Evolutionary conservation across 2,329 filamentous ascomycete genomes (phyloP), one percentile per base, ranked within the genome.

Genomic region (Fusarium acutatum): DNA sequence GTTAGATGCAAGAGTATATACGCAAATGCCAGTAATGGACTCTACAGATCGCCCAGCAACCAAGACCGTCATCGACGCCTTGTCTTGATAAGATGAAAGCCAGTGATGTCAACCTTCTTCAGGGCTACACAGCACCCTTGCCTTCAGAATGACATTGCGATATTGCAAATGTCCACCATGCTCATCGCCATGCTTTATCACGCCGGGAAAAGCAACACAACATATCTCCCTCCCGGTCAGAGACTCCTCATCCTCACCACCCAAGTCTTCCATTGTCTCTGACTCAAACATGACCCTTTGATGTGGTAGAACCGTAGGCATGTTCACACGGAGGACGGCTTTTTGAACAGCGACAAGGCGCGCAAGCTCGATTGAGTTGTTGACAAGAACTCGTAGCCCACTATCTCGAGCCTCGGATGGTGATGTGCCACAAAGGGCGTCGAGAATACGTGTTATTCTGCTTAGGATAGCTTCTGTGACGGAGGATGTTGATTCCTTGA

Each of bases 161-260:
- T 89, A 87, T 76, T 92, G 87, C 75, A 88, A 80, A 70, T 90
- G 87, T 43, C 87, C 86, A 30, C 91, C 91, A 69, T 86, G 88
- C 81, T 92, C 90, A 79, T 92, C 90, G 11, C 91, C 91, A 28
- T 85, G 82, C 82, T 93, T 93, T 64, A 90, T 83, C 28, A 93
- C 85, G 12, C 88, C 88, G 3, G 91, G 91, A 63, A 92, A 93
- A 5, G 88, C 88, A 28, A 91, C 87, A 79, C 90, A 93, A 64
- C 83, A 84, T 40, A 93, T 86, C 60, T 90, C 86, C 58, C 89
- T 83, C 49, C 83, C 83, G 22, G 82, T 79, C 28, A 90, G 82
- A 15, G 81, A 84, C 24, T 89, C 88, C 69, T 91, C 90, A 66
- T 90, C 88, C 74, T 89, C 88, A 22, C 89, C 89, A 40, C 90